A percentile compares a stretch with the other conserved stretches of the same genome.
Evolutionary conservation across 2,329 filamentous ascomycete genomes (phyloP).

Genomic region (Teratosphaeria gauchensis): DNA sequence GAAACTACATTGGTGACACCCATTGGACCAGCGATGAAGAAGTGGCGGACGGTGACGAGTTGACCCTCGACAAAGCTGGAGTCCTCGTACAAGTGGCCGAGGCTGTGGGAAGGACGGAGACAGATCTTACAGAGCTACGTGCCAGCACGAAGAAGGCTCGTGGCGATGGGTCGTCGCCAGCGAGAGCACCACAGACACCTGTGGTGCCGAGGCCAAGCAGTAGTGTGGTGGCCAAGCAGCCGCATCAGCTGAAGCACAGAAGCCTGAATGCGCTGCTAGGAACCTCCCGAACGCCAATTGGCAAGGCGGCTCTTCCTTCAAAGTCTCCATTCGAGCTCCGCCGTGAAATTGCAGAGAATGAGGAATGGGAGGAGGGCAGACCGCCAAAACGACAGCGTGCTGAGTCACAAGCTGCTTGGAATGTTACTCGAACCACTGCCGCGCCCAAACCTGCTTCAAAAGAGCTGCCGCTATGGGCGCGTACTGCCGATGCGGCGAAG

Average conservation of each 20-base stretch:
- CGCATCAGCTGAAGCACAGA: slow-evolving; percentile 37
- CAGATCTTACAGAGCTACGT: slow-evolving; percentile 67
- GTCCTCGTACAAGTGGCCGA: slow-evolving; percentile 75
- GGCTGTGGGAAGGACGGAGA: slow-evolving; percentile 59
- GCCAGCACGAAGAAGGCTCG: slow-evolving; percentile 52
- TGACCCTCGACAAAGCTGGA: slow-evolving; percentile 65
- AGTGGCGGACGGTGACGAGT: slow-evolving; percentile 73
- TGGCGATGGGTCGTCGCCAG: slow-evolving; percentile 11
- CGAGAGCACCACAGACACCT: slow-evolving; percentile 10
- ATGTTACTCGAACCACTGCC: slow-evolving; percentile 4
- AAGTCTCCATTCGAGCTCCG: slow-evolving; percentile 59
- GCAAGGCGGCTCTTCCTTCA: slow-evolving; percentile 47
- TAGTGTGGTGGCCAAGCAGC: neutral
- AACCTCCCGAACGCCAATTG: slow-evolving; percentile 53
- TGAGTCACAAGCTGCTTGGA: slow-evolving; percentile 10
- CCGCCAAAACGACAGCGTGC: slow-evolving; percentile 32
- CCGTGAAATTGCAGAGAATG: slow-evolving; percentile 25
- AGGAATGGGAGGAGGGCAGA: slow-evolving; percentile 24
- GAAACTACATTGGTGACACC: slow-evolving; percentile 73
- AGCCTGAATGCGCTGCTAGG: slow-evolving; percentile 57
- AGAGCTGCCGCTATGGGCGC: slow-evolving; percentile 15
- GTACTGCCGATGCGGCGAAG: slow-evolving; percentile 18
- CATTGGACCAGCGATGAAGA: slow-evolving; percentile 64
- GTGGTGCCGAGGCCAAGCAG: slow-evolving; percentile 1
- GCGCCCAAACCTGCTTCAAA: slow-evolving; percentile 6